A percentile compares a stretch with the other conserved stretches of the same genome.
Conservation (phyloP, 345 rosid species). For the Hirschfeldia incana region DNA sequence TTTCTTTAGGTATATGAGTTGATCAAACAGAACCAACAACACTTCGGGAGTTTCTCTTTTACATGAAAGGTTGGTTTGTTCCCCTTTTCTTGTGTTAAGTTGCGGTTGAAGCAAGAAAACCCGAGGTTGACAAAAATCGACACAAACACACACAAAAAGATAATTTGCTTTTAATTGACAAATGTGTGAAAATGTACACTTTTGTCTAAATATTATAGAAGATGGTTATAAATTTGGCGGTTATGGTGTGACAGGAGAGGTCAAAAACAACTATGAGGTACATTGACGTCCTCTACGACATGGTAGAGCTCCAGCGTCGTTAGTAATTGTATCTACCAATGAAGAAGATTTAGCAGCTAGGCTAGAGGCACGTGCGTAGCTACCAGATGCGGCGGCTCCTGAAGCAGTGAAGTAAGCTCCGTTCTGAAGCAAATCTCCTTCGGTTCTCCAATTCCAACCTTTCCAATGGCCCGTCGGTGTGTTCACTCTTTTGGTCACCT, state of each 20-base stretch:
- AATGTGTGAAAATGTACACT: conserved; percentile 44
- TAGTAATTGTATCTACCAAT: conserved; percentile 73
- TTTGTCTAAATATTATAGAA: conserved; percentile 31
- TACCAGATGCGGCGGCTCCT: conserved; percentile 79
- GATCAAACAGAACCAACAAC: conserved; percentile 38
- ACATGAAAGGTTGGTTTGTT: conserved; percentile 9
- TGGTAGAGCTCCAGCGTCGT: conserved; percentile 64
- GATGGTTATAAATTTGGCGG: conserved; percentile 19
- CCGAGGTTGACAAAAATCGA: conserved; percentile 41
- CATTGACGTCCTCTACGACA: conserved; percentile 66
- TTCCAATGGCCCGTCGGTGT: conserved; percentile 59
- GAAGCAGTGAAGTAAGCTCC: conserved; percentile 94
- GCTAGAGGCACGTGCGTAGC: conserved; percentile 94
- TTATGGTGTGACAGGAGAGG: conserved; percentile 4
- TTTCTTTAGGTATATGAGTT: conserved; percentile 24
- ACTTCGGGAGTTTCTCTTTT: conserved; percentile 37
- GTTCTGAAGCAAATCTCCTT: conserved; percentile 80
- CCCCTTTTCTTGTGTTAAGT: conserved; percentile 29
- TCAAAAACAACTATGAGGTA: conserved; percentile 40
- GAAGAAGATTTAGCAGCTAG: conserved; percentile 87
- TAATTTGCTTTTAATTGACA: conserved; percentile 38
- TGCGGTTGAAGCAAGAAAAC: conserved; percentile 37
- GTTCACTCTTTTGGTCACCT: conserved; percentile 93
- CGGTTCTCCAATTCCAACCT: conserved; percentile 94
- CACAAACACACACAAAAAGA: conserved; percentile 23